Conservation (phyloP, 2,329 filamentous ascomycete species). For the Fulvia fulva region DNA sequence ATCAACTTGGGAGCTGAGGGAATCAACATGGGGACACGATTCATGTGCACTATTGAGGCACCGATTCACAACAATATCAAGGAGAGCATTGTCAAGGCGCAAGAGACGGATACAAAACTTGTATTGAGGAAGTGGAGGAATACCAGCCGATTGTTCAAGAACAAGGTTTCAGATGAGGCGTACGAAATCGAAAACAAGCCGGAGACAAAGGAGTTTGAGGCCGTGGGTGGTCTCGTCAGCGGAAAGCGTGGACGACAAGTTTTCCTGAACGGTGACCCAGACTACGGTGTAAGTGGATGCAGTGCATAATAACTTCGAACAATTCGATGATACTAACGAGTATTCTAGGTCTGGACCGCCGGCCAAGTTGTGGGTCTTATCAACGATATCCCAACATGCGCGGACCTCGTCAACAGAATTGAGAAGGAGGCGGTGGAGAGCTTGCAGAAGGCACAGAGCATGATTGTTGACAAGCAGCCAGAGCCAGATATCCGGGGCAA, state of each 20-base stretch:
- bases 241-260: constrained; percentile 89
- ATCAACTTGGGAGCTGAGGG: constrained; percentile 85
- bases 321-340: constrained; percentile 7
- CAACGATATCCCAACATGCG: constrained; percentile 49
- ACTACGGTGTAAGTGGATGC: constrained; percentile 69
- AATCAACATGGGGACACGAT: constrained; percentile 97
- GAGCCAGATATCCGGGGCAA: constrained; percentile 31
- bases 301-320: background rate
- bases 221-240: constrained; percentile 81
- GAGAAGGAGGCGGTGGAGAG: constrained; percentile 45
- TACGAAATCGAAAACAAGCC: constrained; percentile 80
- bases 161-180: constrained; percentile 79
- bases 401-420: constrained; percentile 43
- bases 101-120: constrained; percentile 87
- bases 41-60: constrained; percentile 93
- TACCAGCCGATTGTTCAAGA: constrained; percentile 81
- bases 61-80: constrained; percentile 94
- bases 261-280: constrained; percentile 84
- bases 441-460: constrained; percentile 36
- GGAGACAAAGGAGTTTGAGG: constrained; percentile 78
- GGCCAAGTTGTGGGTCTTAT: constrained; percentile 78
- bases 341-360: constrained; percentile 83
- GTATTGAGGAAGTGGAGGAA: constrained; percentile 90
- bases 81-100: constrained; percentile 78
- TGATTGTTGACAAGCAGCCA: constrained; percentile 38